These are phyloP conservation scores for Boletus subcaerulescens DNA, from an alignment of 768 basidiomycete genomes.

Conservation along the genomic window DNA sequence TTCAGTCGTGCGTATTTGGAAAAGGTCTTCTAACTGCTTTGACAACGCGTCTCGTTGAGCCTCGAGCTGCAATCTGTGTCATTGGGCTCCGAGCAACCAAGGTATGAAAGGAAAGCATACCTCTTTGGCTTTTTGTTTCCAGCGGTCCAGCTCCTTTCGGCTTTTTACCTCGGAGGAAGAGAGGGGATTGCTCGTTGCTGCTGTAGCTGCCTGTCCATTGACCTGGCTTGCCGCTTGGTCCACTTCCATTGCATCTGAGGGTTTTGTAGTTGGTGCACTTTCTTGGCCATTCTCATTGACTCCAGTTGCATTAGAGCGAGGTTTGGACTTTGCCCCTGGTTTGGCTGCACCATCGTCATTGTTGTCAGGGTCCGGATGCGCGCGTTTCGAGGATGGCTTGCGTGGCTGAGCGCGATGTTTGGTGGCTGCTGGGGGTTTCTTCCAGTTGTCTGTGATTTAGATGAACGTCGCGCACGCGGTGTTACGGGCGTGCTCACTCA, in stretches of 20 bases:
- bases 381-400: constrained; percentile 20
- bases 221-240: constrained; percentile 3
- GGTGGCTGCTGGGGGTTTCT: constrained; percentile 7
- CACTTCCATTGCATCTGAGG: constrained; percentile 15
- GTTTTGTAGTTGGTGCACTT: constrained; percentile 8
- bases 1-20: constrained; percentile 60
- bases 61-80: constrained; percentile 25
- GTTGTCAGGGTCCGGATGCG: not conserved
- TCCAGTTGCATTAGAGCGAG: constrained; percentile 7
- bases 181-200: constrained; percentile 8
- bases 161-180: constrained; percentile 11
- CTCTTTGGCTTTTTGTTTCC: constrained; percentile 30
- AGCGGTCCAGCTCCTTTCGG: constrained; percentile 28
- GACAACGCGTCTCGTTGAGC: constrained; percentile 46
- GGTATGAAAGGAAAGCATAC: constrained; percentile 7
- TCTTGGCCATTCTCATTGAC: constrained; percentile 6
- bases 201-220: constrained; percentile 1
- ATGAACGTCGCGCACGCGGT: constrained; percentile 15
- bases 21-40: constrained; percentile 57
- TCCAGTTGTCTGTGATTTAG: constrained; percentile 28
- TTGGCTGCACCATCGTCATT: constrained; percentile 2
- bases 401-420: constrained; percentile 16
- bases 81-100: not conserved
- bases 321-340: constrained; percentile 15
- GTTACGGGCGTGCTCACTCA: constrained; percentile 21